Conservation (phyloP, 768 basidiomycete species). For the Cystobasidium tubakii region DNA sequence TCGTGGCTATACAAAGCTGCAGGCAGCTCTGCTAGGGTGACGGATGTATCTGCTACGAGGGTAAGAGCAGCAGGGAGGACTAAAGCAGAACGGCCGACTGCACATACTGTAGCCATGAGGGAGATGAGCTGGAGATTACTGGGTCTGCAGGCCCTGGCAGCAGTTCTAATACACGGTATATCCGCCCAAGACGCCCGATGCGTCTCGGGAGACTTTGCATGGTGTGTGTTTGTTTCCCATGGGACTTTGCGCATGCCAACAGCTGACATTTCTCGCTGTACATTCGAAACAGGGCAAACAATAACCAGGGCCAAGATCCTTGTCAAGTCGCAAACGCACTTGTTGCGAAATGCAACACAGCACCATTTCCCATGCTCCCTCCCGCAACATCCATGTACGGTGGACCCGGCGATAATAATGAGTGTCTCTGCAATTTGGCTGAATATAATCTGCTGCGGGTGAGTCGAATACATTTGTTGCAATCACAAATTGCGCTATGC, state of each 20-base stretch:
- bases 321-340: constrained; percentile 20
- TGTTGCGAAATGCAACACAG: background rate
- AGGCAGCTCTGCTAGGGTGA: too few relatives aligned
- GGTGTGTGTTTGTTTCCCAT: background rate
- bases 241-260: too few relatives aligned
- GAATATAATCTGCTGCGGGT: constrained; percentile 33
- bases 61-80: background rate
- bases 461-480: background rate
- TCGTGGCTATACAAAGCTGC: too few relatives aligned
- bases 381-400: constrained; percentile 13
- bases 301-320: constrained; percentile 3
- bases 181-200: background rate
- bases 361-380: background rate
- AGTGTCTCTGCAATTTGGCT: constrained; percentile 28
- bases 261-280: too few relatives aligned
- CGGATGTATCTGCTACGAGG: too few relatives aligned
- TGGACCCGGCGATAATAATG: constrained; percentile 25
- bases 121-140: background rate
- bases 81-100: background rate
- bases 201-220: background rate
- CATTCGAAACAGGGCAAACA: constrained; percentile 21
- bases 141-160: background rate
- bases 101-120: background rate
- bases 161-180: background rate
- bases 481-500: background rate